Base-by-base conservation (phyloP, 2,329 filamentous ascomycete genomes). In the Penicillium freii region DNA sequence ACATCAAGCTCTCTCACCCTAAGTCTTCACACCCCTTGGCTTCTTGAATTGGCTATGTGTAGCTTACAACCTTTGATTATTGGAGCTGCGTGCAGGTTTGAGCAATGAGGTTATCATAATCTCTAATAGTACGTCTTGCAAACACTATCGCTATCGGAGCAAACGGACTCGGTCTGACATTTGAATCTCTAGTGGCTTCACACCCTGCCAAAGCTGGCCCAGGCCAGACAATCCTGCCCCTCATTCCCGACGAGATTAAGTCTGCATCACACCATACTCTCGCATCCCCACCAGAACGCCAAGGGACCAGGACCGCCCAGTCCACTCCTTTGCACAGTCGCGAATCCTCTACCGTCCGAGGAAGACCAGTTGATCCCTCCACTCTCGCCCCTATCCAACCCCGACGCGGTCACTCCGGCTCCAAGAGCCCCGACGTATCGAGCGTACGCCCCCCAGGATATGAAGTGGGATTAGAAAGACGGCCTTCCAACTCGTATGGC, bases 401-500 rank as follows among this genome's bases (percentile, higher is more conserved):
- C 53, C 71, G 72, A 48, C 73, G 74, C 42, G 73, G 71, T 40
- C 74, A 76, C 45, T 77, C 75, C 51, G 71, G 75, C 51, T 77
- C 75, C 17, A 77, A 77, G 60, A 77, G 75, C 53, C 75, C 75
- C 38, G 75, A 77, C 57, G 67, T 75, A 7, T 65, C 67, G 40
- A 56, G 68, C 51, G 66, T 59, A 46, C 73, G 75, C 27, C 71
- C 74, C 39, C 59, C 68, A 61, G 70, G 68, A 61, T 71, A 76
- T 57, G 74, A 76, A 64, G 71, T 63, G 45, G 66, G 66, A 54
- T 63, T 77, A 57, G 76, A 79, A 66, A 70, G 75, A 59, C 68
- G 73, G 52, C 74, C 76, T 36, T 78, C 75, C 7, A 76, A 75
- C 58, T 82, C 81, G 17, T 88, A 97, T 80, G 91, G 90, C 58